Base-by-base conservation (phyloP, 164 flowering plant species). In the Liriodendron chinense region DNA sequence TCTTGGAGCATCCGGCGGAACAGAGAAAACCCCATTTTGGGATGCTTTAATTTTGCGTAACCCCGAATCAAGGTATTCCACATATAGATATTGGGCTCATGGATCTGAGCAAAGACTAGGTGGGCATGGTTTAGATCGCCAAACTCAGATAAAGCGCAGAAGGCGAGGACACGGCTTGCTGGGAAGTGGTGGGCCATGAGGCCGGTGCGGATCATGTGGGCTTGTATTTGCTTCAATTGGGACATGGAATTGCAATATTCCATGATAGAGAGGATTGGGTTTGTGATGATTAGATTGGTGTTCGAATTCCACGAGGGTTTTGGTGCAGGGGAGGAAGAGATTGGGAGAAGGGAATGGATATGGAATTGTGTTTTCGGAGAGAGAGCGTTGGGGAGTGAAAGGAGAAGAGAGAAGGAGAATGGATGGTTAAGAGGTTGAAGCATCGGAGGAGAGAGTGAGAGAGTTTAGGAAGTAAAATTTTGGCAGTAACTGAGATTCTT, bases 211-310 rank as follows among this genome's bases (percentile, higher is more conserved):
- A 83, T 87, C 87, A 90, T 87, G 64, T 87, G 86, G 48, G 91
- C 88, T 68, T 90, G 96, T 73, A 92, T 85, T 84, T 90, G 92
- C 85, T 87, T 88, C 72, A 88, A 48, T 25, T 87, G 84, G 69
- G 69, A 63, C 88, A 90, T 88, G 23, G 87, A 77, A n/a, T 77
- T 49, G 87, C 94, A 90, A 1, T 87, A 79, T 71, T 89, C 89
- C 80, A 90, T 77, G 75, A 75, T 63, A 5, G 81, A 66, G 61
- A 91, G 87, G 61, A 77, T 69, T 71, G 94, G 92, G 84, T 89
- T 65, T 59, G 65, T 65, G 43, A 72, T 61, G 21, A 72, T 23
- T 8, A 77, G 67, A 12, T 16, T 72, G 34, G 59, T 65, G 67
- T 66, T 72, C 28, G 79, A 72, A 77, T 77, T 77, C 79, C 79